Evolutionary conservation across 2,329 filamentous ascomycete species (phyloP).

Genomic region (Fusarium camptoceras): DNA sequence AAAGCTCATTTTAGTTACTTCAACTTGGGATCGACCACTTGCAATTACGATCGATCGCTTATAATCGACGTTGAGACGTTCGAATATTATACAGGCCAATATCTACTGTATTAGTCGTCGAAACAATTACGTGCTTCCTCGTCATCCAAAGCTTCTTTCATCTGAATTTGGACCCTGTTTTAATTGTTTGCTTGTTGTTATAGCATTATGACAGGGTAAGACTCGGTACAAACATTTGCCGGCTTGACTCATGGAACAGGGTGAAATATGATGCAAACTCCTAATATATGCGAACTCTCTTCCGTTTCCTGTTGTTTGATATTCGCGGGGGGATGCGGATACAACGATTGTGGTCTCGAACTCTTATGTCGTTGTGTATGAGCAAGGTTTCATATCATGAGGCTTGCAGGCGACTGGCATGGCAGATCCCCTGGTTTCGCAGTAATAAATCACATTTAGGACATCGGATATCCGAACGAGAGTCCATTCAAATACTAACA

Average conservation of each 20-base stretch:
- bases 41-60: conserved; percentile 8
- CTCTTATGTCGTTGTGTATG: conserved; percentile 4
- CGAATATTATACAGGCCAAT: background rate
- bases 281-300: background rate
- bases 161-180: background rate
- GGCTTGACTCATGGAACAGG: background rate
- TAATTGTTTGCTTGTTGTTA: background rate
- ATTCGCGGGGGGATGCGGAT: background rate
- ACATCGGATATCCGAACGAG: background rate
- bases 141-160: background rate
- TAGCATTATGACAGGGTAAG: background rate
- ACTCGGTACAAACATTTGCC: conserved; percentile 11
- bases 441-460: background rate
- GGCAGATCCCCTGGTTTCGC: conserved; percentile 57
- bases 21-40: conserved; percentile 22
- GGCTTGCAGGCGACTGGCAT: background rate
- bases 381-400: conserved; percentile 4
- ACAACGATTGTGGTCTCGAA: background rate
- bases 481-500: background rate
- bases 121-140: background rate
- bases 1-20: conserved; percentile 21
- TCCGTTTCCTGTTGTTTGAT: background rate
- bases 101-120: background rate
- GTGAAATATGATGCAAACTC: background rate
- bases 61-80: conserved; percentile 3